A percentile compares a stretch with the other conserved stretches of the same genome.
Conservation (phyloP, 23 red algal species). For the Gracilaria gracilis region DNA sequence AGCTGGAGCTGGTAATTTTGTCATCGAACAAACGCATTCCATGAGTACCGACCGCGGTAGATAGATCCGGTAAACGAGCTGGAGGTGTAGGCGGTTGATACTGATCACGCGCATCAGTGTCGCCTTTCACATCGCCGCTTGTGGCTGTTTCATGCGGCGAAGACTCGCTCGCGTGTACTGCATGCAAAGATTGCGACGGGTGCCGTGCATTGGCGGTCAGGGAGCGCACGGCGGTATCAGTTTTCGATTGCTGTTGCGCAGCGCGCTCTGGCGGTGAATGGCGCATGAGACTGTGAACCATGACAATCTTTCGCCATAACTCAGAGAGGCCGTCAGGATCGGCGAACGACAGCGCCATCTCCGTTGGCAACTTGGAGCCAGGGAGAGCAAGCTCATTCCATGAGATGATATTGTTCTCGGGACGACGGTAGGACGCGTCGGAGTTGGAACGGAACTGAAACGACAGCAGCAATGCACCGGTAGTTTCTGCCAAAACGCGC, state of each 20-base stretch:
- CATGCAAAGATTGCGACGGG: background rate
- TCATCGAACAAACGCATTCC: background rate
- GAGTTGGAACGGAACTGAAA: conserved; percentile 14
- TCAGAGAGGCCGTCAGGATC: conserved; percentile 21
- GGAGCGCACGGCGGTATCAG: background rate
- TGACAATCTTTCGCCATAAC: conserved; percentile 41
- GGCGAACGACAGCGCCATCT: conserved; percentile 50
- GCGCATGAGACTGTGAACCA: conserved; percentile 3
- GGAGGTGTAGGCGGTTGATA: conserved; percentile 1
- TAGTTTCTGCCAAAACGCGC: conserved; percentile 32
- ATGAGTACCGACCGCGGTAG: background rate
- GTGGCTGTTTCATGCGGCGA: background rate
- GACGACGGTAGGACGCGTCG: conserved; percentile 38
- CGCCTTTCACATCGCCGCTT: background rate
- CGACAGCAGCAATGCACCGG: conserved; percentile 16
- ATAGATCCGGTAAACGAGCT: background rate
- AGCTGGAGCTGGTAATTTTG: background rate
- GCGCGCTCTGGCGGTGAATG: background rate
- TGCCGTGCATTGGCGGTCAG: background rate
- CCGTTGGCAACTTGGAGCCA: background rate
- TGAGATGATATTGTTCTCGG: conserved; percentile 53
- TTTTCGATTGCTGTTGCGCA: background rate
- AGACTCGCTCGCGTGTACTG: background rate
- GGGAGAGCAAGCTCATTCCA: conserved; percentile 42
- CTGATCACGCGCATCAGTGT: background rate